phyloP scores from a whole-genome alignment of 1,284 basidiomycete species.

The Calocybe gambosa region DNA sequence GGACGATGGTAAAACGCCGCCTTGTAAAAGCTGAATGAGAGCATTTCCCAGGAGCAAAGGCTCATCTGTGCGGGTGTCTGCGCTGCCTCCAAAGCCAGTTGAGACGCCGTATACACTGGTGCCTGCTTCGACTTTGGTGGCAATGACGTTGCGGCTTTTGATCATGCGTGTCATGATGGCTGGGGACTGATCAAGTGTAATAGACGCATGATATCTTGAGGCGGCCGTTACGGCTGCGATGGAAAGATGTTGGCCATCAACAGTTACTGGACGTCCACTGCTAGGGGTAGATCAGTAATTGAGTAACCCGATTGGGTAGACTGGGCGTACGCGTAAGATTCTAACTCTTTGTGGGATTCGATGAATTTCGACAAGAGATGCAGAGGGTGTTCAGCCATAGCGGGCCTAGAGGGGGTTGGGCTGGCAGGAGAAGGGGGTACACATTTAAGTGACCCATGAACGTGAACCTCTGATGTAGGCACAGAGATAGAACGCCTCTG shows the following conservation, averaged over 20 bases:
- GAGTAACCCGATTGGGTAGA: not conserved
- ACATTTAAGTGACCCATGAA: constrained; percentile 19
- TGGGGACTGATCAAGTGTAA: constrained; percentile 47
- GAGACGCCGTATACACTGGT: constrained; percentile 77
- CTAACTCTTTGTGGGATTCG: constrained; percentile 44
- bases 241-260: constrained; percentile 68
- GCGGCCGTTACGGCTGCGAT: constrained; percentile 70
- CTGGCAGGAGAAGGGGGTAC: constrained; percentile 5
- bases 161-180: constrained; percentile 44
- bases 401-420: not conserved
- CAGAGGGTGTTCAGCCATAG: constrained; percentile 18
- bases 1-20: constrained; percentile 58
- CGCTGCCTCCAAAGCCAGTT: constrained; percentile 78
- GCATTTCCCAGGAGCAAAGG: constrained; percentile 67
- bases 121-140: constrained; percentile 59
- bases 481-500: constrained; percentile 25
- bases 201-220: constrained; percentile 54
- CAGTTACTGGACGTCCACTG: constrained; percentile 50
- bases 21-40: constrained; percentile 76
- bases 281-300: constrained; percentile 27
- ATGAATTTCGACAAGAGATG: constrained; percentile 43
- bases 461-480: constrained; percentile 19
- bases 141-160: constrained; percentile 56
- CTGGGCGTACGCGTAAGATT: constrained; percentile 43
- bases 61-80: constrained; percentile 61